A percentile compares a stretch with the other conserved stretches of the same genome.
phyloP scores from a whole-genome alignment of 306 rosid species.

The Cicer chorassanicum region DNA sequence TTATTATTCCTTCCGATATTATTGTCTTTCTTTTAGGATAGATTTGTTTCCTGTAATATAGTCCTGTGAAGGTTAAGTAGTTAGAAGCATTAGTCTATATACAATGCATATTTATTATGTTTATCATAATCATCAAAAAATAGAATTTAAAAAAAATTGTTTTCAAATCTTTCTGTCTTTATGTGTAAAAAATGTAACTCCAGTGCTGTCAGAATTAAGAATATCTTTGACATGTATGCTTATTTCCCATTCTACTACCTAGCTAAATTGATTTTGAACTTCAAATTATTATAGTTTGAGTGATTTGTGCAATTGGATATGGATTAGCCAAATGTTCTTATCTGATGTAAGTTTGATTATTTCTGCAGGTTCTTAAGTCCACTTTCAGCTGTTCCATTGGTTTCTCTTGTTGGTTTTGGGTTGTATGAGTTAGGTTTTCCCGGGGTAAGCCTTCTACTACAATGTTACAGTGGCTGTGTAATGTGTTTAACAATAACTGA shows the following conservation, averaged over 20 bases:
- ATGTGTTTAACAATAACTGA: background rate
- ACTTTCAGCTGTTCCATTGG: constrained; percentile 91
- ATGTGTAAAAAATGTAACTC: constrained; percentile 12
- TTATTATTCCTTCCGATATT: background rate
- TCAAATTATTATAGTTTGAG: constrained; percentile 9
- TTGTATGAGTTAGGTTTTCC: constrained; percentile 94
- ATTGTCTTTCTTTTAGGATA: background rate
- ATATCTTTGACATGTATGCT: constrained; percentile 14
- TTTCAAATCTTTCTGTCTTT: constrained; percentile 7
- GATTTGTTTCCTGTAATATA: background rate
- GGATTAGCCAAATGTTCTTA: constrained; percentile 12
- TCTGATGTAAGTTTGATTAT: constrained; percentile 32
- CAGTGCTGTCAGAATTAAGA: constrained; percentile 16
- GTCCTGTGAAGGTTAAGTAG: background rate
- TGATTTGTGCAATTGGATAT: constrained; percentile 34
- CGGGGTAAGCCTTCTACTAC: constrained; percentile 68
- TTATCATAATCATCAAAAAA: background rate
- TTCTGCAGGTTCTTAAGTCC: constrained; percentile 89
- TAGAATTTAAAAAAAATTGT: background rate
- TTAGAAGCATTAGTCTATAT: background rate
- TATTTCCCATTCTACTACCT: constrained; percentile 35
- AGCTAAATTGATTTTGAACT: constrained; percentile 36
- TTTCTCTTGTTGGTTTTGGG: constrained; percentile 90
- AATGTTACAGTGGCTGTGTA: constrained; percentile 10
- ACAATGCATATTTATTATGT: background rate